Conservation (phyloP, 768 basidiomycete species). For the Gautieria morchelliformis region DNA sequence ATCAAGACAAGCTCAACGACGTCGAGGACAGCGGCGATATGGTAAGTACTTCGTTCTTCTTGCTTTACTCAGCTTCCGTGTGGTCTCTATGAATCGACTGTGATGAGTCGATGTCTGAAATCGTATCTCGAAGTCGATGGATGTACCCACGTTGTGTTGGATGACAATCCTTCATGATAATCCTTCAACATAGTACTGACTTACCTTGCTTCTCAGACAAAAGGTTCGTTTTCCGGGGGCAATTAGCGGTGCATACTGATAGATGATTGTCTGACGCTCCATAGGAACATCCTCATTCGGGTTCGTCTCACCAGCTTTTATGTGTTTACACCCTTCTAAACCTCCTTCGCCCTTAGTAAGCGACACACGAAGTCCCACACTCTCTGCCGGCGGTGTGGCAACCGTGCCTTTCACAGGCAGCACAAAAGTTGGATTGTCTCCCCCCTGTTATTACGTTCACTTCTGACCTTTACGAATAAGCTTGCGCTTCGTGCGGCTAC, state of each 20-base stretch:
- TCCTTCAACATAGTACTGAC: conserved; percentile 11
- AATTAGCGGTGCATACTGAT: conserved; percentile 6
- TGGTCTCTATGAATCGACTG: not conserved
- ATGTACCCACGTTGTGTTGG: conserved; percentile 21
- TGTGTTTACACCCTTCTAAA: not conserved
- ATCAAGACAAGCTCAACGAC: conserved; percentile 7
- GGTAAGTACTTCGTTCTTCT: conserved; percentile 30
- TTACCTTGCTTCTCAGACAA: conserved; percentile 45
- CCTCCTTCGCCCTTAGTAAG: conserved; percentile 49
- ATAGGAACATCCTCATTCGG: conserved; percentile 94
- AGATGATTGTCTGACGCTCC: not conserved
- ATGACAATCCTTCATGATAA: conserved; percentile 28
- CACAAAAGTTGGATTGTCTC: conserved; percentile 70
- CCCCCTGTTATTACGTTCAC: not conserved
- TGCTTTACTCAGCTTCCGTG: conserved; percentile 9
- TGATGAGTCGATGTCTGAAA: conserved; percentile 15
- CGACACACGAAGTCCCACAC: conserved; percentile 96
- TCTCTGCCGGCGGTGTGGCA: conserved; percentile 94
- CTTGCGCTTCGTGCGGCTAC: conserved; percentile 94
- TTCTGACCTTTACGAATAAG: conserved; percentile 30
- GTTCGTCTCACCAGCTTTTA: conserved; percentile 36
- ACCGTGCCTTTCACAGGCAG: conserved; percentile 95
- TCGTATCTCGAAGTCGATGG: conserved; percentile 20
- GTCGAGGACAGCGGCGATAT: conserved; percentile 27
- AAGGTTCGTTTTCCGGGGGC: conserved; percentile 49